Conservation (phyloP, 768 basidiomycete species). For the Leccinum truebloodii region DNA sequence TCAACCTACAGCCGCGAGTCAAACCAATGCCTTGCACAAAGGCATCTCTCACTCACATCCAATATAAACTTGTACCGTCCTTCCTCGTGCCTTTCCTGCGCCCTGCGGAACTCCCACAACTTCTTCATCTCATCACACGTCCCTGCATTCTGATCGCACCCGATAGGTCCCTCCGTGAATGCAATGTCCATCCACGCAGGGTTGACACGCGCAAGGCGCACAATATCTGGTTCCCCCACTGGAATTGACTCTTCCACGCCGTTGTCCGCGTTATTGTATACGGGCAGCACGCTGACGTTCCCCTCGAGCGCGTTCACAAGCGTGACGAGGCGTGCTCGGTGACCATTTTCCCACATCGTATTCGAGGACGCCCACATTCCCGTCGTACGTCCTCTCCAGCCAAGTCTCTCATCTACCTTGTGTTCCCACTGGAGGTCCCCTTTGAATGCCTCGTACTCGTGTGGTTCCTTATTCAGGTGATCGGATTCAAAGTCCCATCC, state of each 20-base stretch:
- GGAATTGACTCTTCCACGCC: slow-evolving; percentile 21
- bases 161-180: slow-evolving; percentile 47
- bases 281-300: slow-evolving; percentile 40
- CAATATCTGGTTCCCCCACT: slow-evolving; percentile 37
- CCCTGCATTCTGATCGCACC: slow-evolving; percentile 36
- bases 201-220: slow-evolving; percentile 45
- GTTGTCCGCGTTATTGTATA: slow-evolving; percentile 15
- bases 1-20: slow-evolving; percentile 42
- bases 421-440: slow-evolving; percentile 63
- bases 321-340: slow-evolving; percentile 50
- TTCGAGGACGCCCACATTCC: slow-evolving; percentile 49
- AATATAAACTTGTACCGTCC: slow-evolving; percentile 64
- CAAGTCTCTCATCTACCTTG: slow-evolving; percentile 58
- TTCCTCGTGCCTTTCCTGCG: slow-evolving; percentile 48
- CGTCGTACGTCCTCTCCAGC: slow-evolving; percentile 78
- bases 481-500: slow-evolving; percentile 47
- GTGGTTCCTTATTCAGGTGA: no score
- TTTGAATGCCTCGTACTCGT: slow-evolving; percentile 34
- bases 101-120: slow-evolving; percentile 51
- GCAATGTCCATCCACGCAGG: slow-evolving; percentile 63
- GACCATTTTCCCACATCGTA: slow-evolving; percentile 50
- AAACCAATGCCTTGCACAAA: not conserved
- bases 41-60: slow-evolving; percentile 42
- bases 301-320: slow-evolving; percentile 42
- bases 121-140: slow-evolving; percentile 46